Base-by-base conservation (phyloP, 2,329 filamentous ascomycete genomes). In the Diplodia scrobiculata region DNA sequence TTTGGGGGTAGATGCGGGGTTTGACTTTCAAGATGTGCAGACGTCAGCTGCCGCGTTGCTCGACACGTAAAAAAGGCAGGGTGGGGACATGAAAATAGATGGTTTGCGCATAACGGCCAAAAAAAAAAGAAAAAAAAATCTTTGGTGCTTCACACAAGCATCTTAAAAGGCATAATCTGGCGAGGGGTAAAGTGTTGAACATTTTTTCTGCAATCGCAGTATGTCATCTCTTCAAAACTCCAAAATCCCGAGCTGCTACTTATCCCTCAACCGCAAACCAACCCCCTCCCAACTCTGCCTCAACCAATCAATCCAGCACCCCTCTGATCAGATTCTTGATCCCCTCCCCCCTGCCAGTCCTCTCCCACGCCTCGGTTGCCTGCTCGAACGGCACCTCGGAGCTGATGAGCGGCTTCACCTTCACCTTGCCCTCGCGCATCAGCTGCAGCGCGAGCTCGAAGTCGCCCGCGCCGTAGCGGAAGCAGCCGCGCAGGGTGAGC, bases 271-370 rank as follows among this genome's bases (percentile, higher is more conserved):
- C 29, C 29, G 25, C 25, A 25, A 32, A 32, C 29, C 29, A 36
- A 11, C 34, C 34, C 34, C 9, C 9, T 10, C 9, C 34, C 9
- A 36, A 32, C 7, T 32, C 7, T 36, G 7, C 9, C 9, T 13
- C 34, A 13, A 36, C 3, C 34, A 13, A 36, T 62, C 58, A 73
- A 63, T 71, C 70, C 51, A 68, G 58, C 19, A 73, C 72, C 1
- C 73, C 74, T 48, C 68, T 66, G 38, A 76, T 76, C 66, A 76
- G 32, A 52, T 75, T 76, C 68, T 77, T 76, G 63, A 76, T 73
- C 0, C 75, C 74, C 29, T 75, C 70, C 2, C 75, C 73, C 19
- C 67, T 71, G 2, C 69, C 69, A 14, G 73, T 76, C 67, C 71
- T 72, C 29, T 76, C 73, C 73, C 73, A 77, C 13, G 74, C 74